Base-by-base conservation (phyloP, 805 yeast species). In the Wickerhamomyces xylosicus region DNA sequence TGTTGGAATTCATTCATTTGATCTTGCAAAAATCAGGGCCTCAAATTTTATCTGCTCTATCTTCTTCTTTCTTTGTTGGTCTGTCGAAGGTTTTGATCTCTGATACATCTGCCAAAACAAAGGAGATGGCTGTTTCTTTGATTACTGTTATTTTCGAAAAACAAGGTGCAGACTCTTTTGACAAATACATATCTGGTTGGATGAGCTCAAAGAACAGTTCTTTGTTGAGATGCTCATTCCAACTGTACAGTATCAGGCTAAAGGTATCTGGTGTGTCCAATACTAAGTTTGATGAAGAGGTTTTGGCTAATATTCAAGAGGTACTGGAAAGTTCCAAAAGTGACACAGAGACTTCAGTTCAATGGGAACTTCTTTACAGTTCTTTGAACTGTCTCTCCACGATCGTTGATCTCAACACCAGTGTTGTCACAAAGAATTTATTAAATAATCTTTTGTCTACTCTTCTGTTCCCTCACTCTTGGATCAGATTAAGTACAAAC, bases 391-490 rank as follows among this genome's bases (percentile, higher is more conserved):
- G 73, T 14, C 65, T 79, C 33, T 56, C 67, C 4, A 54, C 67
- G 0, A 55, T 72, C 27, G 61, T 65, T 22, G 64, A 66, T 36
- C 58, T 63, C 19, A 49, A 59, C 27, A 32, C 35, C 21, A 38
- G 38, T 3, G 33, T 46, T 28, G 42, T 46, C 16, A 66, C 63
- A 31, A 59, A 57, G 9, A 50, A 47, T 3, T 66, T 63, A 48
- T 65, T 59, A 35, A 47, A 56, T 3, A 54, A 59, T 15, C 58
- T 82, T 3, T 64, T 74, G 19, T 70, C 68, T 3, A 59, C 77
- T 21, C 65, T 87, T 39, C 63, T 89, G 37, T 89, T 74, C 55
- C 97, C 97, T 2, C 97, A 89, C 58, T 69, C 92, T 1, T 89
- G 97, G 97, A 82, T 89, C 6, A 74, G 97, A 49, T 65, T 82